These are phyloP conservation scores for Rhododendron molle DNA, from an alignment of 148 eudicot genomes.

Conservation along the genomic window DNA sequence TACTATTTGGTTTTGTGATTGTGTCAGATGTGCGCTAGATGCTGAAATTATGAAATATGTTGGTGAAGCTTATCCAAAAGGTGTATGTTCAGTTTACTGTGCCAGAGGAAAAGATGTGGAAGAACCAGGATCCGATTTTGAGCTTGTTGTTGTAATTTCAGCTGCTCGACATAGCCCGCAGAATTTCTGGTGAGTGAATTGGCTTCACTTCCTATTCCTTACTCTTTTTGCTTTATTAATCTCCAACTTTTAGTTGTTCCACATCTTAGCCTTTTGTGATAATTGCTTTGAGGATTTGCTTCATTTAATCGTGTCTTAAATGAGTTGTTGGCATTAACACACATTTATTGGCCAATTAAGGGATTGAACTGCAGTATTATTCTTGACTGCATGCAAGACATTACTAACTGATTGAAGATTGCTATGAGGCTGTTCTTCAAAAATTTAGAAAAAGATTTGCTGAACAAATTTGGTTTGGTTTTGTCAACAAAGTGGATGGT, in stretches of 20 bases:
- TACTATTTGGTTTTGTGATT: conserved; percentile 7
- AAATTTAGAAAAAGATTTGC: not conserved
- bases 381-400: not conserved
- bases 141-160: conserved; percentile 85
- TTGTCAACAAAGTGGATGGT: not conserved
- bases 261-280: not conserved
- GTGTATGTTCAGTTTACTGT: conserved; percentile 77
- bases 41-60: conserved; percentile 76
- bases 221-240: not conserved
- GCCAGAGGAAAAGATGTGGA: conserved; percentile 78
- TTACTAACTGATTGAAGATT: not conserved
- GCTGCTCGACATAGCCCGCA: conserved; percentile 91
- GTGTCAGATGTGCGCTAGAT: conserved; percentile 79
- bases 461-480: not conserved
- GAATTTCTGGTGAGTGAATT: conserved; percentile 70
- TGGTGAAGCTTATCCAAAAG: conserved; percentile 91
- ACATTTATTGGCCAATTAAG: not conserved
- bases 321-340: not conserved
- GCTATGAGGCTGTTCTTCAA: not conserved
- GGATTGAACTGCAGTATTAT: not conserved
- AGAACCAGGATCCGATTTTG: conserved; percentile 85
- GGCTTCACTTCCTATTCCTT: not conserved
- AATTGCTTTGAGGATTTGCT: conserved; percentile 3
- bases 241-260: not conserved
- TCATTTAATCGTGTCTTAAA: not conserved